Evolutionary conservation across 495 filamentous ascomycete genomes (phyloP), one percentile per base, ranked within the genome.

Genomic region (Penicillium flavigenum): DNA sequence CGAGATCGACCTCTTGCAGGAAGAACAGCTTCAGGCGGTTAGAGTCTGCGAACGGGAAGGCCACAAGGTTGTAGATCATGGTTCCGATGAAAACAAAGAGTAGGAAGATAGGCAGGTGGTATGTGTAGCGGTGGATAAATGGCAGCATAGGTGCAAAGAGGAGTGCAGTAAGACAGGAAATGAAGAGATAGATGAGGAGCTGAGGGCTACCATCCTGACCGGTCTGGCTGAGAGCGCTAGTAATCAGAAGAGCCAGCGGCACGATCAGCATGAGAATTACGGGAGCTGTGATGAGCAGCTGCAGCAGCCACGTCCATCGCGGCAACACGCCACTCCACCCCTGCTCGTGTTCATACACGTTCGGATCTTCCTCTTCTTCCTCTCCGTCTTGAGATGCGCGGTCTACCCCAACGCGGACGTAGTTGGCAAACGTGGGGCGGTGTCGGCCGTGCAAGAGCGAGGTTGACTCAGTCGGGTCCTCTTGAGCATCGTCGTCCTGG

Each of bases 21-120:
- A 97, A 98, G 72, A 86, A 95, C 42, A 92, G 72, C 65, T 98
- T 98, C 62, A 96, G 81, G 46, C 92, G 81, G 61, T 82, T 88
- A 41, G 84, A 76, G 29, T 79, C 76, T 1, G 90, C 91, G 75
- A 97, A 98, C 1, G 94, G 94, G 71, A 96, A 96, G 6, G 89
- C 92, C 22, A 79, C 72, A 11, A 96, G 83, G 67, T 94, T 96
- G 77, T 95, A 98, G 63, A 93, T 83, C 31, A 92, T 69, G 12
- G 92, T 96, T 27, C 81, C 89, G 41, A 83, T 58, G 57, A 91
- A 89, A 29, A 97, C 75, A 9, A 87, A 68, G 46, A 96, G 78
- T 20, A 96, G 66, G 60, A 93, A 84, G 0, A 86, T 68, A 4
- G 94, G 92, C 34, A 98, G 76, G 57, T 95, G 90, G 63, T 88